A percentile compares a stretch with the other conserved stretches of the same genome.
Conservation (phyloP, 2,329 filamentous ascomycete genomes). For the Hymenoscyphus salicellus region DNA sequence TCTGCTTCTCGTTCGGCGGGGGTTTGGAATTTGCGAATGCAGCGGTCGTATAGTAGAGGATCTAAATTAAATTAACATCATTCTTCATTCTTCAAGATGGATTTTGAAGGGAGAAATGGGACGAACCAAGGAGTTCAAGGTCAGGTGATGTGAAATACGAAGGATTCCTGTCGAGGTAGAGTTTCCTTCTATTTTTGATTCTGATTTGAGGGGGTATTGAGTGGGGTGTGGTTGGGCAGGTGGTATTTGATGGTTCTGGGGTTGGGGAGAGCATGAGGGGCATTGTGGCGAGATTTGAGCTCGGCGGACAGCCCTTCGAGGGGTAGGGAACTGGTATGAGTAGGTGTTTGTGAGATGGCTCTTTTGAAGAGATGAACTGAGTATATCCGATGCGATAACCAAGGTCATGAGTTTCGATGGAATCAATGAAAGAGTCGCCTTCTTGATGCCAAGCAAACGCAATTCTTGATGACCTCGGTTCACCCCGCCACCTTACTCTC, state of each 20-base stretch:
- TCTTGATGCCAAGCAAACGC: not conserved
- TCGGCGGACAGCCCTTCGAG: not conserved
- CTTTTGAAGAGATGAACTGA: not conserved
- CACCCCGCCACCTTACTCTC: not conserved
- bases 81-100: not conserved
- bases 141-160: slow-evolving; percentile 36
- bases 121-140: slow-evolving; percentile 35
- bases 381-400: not conserved
- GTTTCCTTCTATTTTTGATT: slow-evolving; percentile 35
- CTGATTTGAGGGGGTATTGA: slow-evolving; percentile 25
- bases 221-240: slow-evolving; percentile 6
- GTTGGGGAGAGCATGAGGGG: slow-evolving; percentile 26
- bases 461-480: not conserved
- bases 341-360: not conserved
- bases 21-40: slow-evolving; percentile 35
- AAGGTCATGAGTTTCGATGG: not conserved
- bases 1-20: slow-evolving; percentile 37
- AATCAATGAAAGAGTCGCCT: not conserved
- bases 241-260: slow-evolving; percentile 11
- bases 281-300: slow-evolving; percentile 18
- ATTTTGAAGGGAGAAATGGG: not conserved
- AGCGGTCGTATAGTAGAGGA: slow-evolving; percentile 37
- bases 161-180: slow-evolving; percentile 37
- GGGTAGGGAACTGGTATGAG: too few species aligned
- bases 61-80: slow-evolving; percentile 29